Evolutionary conservation across 2,329 filamentous ascomycete species (phyloP).

Genomic region (Xylogone sp.): DNA sequence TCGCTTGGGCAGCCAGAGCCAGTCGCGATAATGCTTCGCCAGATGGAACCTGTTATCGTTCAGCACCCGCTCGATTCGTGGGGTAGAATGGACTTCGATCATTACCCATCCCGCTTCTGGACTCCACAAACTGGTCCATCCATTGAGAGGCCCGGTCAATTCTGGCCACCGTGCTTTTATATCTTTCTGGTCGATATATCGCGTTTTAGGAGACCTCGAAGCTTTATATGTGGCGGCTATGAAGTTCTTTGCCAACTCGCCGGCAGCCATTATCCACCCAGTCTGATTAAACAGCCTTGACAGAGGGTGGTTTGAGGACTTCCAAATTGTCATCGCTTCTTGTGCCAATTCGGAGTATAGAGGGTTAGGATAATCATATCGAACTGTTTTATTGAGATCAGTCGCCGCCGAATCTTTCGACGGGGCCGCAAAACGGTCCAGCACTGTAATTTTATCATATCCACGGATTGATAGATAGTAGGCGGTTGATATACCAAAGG

Average conservation of each 20-base stretch:
- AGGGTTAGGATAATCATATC: conserved; percentile 39
- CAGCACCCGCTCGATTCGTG: conserved; percentile 33
- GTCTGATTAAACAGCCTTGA: too few relatives aligned
- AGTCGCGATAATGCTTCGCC: conserved; percentile 38
- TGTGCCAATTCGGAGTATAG: conserved; percentile 48
- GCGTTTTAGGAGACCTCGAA: not conserved
- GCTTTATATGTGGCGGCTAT: not conserved
- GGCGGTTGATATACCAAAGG: conserved; percentile 37
- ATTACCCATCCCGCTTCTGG: conserved; percentile 48
- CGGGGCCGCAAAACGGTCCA: conserved; percentile 44
- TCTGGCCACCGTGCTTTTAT: conserved; percentile 35
- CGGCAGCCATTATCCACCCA: conserved; percentile 33
- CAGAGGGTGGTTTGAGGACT: conserved; percentile 37
- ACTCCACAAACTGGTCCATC: conserved; percentile 40
- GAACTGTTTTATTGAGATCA: conserved; percentile 51
- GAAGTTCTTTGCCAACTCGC: not conserved
- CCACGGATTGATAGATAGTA: conserved; percentile 36
- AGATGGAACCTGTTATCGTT: not conserved
- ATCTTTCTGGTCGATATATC: conserved; percentile 29
- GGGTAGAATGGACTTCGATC: too few relatives aligned
- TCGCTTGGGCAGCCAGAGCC: conserved; percentile 35
- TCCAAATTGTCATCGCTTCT: conserved; percentile 44
- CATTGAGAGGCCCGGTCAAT: conserved; percentile 27
- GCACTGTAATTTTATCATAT: conserved; percentile 40
- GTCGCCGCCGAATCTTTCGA: conserved; percentile 53